Evolutionary conservation across 2,329 filamentous ascomycete genomes (phyloP).

Genomic region (Fusarium sp.): DNA sequence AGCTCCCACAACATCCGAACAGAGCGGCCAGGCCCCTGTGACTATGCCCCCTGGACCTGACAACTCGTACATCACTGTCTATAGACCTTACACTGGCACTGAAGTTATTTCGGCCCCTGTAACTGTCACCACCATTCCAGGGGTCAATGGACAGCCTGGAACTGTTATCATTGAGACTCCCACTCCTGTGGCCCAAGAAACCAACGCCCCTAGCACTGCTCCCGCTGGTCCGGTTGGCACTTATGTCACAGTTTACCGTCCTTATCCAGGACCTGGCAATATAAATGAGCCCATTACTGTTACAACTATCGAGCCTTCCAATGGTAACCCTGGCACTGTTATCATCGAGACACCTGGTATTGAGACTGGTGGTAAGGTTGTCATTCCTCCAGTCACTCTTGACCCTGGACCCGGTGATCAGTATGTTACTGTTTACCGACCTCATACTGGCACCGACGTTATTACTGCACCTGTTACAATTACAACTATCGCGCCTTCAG

Average conservation of each 20-base stretch:
- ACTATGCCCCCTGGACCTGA: background rate
- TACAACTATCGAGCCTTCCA: slow-evolving; percentile 26
- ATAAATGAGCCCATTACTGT: slow-evolving; percentile 31
- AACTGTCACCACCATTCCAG: background rate
- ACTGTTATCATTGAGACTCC: slow-evolving; percentile 34
- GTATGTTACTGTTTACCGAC: slow-evolving; percentile 31
- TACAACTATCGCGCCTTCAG: slow-evolving; percentile 18
- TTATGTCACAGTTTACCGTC: slow-evolving; percentile 28
- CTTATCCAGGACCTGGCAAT: slow-evolving; percentile 24
- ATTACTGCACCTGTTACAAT: slow-evolving; percentile 30
- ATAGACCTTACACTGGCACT: slow-evolving; percentile 10
- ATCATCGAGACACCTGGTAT: slow-evolving; percentile 33
- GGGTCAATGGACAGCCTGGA: slow-evolving; percentile 15
- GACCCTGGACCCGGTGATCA: slow-evolving; percentile 12
- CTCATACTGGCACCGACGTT: slow-evolving; percentile 18
- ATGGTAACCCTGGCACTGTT: slow-evolving; percentile 26
- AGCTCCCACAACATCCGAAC: background rate
- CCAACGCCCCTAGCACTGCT: background rate
- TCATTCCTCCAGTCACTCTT: slow-evolving; percentile 28
- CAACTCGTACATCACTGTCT: slow-evolving; percentile 10
- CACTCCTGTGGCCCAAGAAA: background rate
- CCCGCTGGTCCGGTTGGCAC: slow-evolving; percentile 3
- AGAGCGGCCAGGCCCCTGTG: background rate
- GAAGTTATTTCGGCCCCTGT: background rate
- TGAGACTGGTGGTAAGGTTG: slow-evolving; percentile 16